Percentiles rank a stretch among this genome's conserved stretches.
Conservation (phyloP, 164 flowering plant genomes). For the Vitis cinerea region DNA sequence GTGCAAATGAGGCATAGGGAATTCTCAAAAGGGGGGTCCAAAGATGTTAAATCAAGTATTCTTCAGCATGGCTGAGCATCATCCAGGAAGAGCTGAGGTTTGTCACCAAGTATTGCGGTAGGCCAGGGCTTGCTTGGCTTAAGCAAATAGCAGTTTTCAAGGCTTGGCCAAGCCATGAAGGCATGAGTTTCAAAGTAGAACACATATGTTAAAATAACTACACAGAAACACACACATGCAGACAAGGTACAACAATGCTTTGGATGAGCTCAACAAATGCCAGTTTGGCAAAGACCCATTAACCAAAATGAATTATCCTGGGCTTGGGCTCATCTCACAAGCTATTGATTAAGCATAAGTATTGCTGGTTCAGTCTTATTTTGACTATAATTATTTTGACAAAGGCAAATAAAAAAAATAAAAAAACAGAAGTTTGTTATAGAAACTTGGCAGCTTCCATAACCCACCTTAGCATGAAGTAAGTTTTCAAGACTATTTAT, state of each 20-base stretch:
- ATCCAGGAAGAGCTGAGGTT: too few relatives aligned
- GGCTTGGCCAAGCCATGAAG: neutral
- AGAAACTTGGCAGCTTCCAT: neutral
- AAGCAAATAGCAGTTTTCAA: neutral
- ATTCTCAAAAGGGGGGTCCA: neutral
- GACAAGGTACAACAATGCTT: neutral
- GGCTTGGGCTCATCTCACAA: too few relatives aligned
- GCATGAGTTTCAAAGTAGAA: neutral
- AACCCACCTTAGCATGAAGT: constrained; percentile 85
- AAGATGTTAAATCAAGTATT: too few relatives aligned
- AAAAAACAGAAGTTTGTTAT: neutral
- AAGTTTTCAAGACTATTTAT: constrained; percentile 80
- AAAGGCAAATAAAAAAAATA: neutral
- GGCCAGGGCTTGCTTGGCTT: neutral
- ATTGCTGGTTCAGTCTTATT: neutral
- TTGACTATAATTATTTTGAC: neutral
- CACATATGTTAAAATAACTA: neutral
- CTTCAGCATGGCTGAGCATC: too few relatives aligned
- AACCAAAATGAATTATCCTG: too few relatives aligned
- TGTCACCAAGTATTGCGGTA: too few relatives aligned
- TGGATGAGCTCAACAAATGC: neutral
- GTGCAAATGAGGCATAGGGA: neutral
- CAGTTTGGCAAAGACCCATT: neutral
- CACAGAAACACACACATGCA: neutral
- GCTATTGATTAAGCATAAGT: neutral